Evolutionary conservation across 192 early-diverging fungal species (phyloP), one percentile per base, ranked within the genome.

Genomic region (Gigaspora rosea): DNA sequence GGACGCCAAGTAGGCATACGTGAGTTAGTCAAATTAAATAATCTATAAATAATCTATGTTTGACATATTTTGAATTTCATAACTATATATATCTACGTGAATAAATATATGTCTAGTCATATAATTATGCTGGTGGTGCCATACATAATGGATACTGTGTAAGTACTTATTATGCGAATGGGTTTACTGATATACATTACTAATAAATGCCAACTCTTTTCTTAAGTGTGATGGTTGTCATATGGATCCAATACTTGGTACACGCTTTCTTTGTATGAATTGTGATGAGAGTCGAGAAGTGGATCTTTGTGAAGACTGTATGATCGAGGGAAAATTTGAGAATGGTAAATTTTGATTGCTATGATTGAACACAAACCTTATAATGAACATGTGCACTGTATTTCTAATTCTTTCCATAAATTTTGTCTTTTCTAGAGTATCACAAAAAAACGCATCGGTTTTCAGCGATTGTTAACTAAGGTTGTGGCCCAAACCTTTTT

Each of bases 191-290:
- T 41, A 41, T 41, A 41, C 52, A 5, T 15, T 18, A 56, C 27
- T 56, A 18, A 18, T 13, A 18, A 56, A 56, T 56, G 12, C 11
- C 18, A 18, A 5, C 18, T 15, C 0, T 56, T 54, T 56, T 56
- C 41, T 78, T 75, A 80, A 91, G 81, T 93, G 92, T 79, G 89
- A 92, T 82, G 82, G 86, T 20, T 93, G 92, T 78, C 83, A 87
- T 22, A 84, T 88, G 11, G 92, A 93, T 65, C 92, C 92, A 6
- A 92, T 93, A 66, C 81, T 93, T 16, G 92, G 92, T 20, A 82
- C 87, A 20, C 87, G 90, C 4, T 91, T 91, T 80, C 88, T 90
- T 61, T 93, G 92, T 61, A 78, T 82, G 48, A 84, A 88, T 32
- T 93, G 92, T 77, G 86, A 86, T 33, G 84, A 85, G 8, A 83